Evolutionary conservation across 2,329 filamentous ascomycete species (phyloP), one percentile per base, ranked within the genome.

Genomic region (Septoria linicola): DNA sequence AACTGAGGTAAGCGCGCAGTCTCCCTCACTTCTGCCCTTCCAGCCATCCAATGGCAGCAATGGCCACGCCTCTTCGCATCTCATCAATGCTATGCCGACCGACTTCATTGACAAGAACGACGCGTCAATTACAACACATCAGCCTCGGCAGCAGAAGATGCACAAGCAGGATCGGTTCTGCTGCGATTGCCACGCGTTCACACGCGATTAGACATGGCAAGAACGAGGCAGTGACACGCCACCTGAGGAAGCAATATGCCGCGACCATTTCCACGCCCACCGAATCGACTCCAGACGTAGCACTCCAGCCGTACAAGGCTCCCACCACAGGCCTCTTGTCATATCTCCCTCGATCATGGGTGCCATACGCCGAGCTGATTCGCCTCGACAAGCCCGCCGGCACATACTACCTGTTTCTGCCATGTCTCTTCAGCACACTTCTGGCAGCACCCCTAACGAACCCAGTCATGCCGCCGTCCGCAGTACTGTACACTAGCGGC

Each of bases 401-500:
- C 39, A 88, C 87, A 1, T 88, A 89, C 72, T 93, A 93, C 66
- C 82, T 95, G 54, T 92, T 85, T 74, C 87, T 91, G 62, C 89
- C 89, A 21, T 92, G 89, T 64, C 75, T 93, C 10, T 95, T 91
- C 73, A 91, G 88, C 49, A 90, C 89, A 0, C 77, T 93, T 2
- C 77, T 93, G 65, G 89, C 89, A 1, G 88, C 88, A 1, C 84
- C 87, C 0, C 78, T 91, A 63, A 75, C 80, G 2, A 67, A 70
- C 1, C 85, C 87, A 0, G 78, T 84, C 61, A 72, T 83, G 2
- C 66, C 81, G 1, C 82, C 86, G 0, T 66, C 75, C 4, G 75
- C 83, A 10, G 82, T 89, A 14, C 59, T 86, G 23, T 78, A 81
- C 41, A 89, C 85, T 0, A 79, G 80, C 2, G 64, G 67, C 3